phyloP scores from a whole-genome alignment of 345 rosid species.

The Turnera subulata region DNA sequence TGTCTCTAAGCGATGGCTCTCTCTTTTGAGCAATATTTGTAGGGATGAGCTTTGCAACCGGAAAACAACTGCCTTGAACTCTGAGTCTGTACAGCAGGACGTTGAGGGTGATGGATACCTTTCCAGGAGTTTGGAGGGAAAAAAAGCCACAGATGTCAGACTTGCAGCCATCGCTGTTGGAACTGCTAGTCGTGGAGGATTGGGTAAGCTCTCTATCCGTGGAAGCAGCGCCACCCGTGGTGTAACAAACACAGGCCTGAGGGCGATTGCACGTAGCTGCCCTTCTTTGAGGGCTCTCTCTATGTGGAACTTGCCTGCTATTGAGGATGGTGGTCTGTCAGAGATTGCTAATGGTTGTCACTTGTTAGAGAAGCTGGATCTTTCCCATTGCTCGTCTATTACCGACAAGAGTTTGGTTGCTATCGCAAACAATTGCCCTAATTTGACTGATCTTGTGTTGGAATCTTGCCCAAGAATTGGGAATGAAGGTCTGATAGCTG shows the following conservation, averaged over 20 bases:
- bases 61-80: conserved; percentile 11
- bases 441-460: conserved; percentile 60
- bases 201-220: conserved; percentile 62
- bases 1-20: conserved; percentile 91
- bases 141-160: conserved; percentile 81
- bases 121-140: conserved; percentile 79
- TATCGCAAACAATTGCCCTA: conserved; percentile 66
- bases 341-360: conserved; percentile 81
- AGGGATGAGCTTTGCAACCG: conserved; percentile 46
- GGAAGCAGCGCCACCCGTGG: conserved; percentile 47
- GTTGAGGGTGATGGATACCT: conserved; percentile 59
- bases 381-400: conserved; percentile 54
- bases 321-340: conserved; percentile 60
- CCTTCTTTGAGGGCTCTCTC: conserved; percentile 68
- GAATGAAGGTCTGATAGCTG: conserved; percentile 66
- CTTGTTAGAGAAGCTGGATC: conserved; percentile 75
- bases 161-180: conserved; percentile 89
- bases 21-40: conserved; percentile 58
- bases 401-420: conserved; percentile 62
- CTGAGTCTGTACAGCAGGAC: conserved; percentile 25
- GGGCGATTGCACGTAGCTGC: conserved; percentile 73
- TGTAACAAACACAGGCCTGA: conserved; percentile 68
- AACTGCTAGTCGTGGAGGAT: conserved; percentile 75
- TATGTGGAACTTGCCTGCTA: conserved; percentile 57
- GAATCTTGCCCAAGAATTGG: conserved; percentile 76